These are phyloP conservation scores for Epichloe glyceriae DNA, from an alignment of 2,329 filamentous ascomycete species.

Conservation along the genomic window DNA sequence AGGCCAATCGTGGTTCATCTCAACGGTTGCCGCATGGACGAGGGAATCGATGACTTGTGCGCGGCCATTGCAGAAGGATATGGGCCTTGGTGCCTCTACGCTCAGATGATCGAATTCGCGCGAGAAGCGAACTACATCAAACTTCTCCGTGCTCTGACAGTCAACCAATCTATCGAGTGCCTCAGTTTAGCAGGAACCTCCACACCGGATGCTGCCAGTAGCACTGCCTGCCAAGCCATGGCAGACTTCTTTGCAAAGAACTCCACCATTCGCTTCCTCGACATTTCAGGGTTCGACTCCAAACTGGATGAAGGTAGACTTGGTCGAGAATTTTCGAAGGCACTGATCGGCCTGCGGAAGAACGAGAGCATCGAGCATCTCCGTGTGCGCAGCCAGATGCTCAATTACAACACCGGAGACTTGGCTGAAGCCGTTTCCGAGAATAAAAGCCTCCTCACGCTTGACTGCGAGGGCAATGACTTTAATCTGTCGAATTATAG, in stretches of 20 bases:
- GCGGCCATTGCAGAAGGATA: constrained; percentile 32
- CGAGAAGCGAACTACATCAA: constrained; percentile 38
- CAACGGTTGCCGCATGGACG: constrained; percentile 39
- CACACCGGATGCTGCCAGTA: constrained; percentile 31
- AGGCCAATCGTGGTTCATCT: constrained; percentile 35
- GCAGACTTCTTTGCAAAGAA: constrained; percentile 40
- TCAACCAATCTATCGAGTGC: constrained; percentile 36
- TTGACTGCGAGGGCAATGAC: constrained; percentile 43
- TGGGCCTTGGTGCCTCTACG: constrained; percentile 35
- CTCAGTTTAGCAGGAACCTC: constrained; percentile 43
- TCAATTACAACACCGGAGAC: constrained; percentile 40
- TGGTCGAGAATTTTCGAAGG: constrained; percentile 37
- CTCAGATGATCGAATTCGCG: constrained; percentile 46
- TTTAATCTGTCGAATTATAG: constrained; percentile 39
- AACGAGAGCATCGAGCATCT: constrained; percentile 35
- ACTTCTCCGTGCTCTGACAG: constrained; percentile 35
- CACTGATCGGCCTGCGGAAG: constrained; percentile 33
- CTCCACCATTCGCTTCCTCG: constrained; percentile 36
- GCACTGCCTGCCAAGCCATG: constrained; percentile 33
- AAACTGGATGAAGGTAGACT: constrained; percentile 45
- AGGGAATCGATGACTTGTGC: constrained; percentile 37
- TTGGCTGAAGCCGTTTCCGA: constrained; percentile 35
- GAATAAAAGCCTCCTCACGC: constrained; percentile 35
- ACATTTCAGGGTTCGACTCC: constrained; percentile 43
- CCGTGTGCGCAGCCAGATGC: constrained; percentile 42